Evolutionary conservation across 1,284 basidiomycete species (phyloP).

Genomic region (Agaricales sp.): DNA sequence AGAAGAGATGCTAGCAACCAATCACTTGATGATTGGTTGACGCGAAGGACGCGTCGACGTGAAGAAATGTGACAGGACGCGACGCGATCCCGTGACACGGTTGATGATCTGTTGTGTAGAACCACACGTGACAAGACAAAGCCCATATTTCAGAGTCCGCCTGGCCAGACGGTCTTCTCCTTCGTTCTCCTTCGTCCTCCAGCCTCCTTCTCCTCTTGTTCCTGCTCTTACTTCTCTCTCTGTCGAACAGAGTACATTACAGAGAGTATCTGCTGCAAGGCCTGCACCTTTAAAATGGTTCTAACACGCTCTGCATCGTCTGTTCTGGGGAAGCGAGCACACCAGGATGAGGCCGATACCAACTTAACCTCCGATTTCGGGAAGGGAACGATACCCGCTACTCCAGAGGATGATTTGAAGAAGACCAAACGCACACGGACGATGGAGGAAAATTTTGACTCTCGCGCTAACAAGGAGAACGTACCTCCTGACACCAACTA

Average conservation of each 20-base stretch:
- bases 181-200: background rate
- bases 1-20: no score
- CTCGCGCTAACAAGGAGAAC: constrained; percentile 65
- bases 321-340: constrained; percentile 50
- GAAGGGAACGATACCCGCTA: constrained; percentile 26
- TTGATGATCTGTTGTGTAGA: background rate
- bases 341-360: constrained; percentile 24
- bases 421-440: constrained; percentile 38
- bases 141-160: background rate
- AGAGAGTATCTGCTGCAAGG: background rate
- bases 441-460: constrained; percentile 28
- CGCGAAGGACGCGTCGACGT: no score
- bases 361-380: constrained; percentile 14
- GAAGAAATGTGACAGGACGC: no score
- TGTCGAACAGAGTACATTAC: background rate
- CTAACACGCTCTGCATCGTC: constrained; percentile 24
- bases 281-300: background rate
- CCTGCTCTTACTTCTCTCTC: background rate
- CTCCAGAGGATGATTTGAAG: constrained; percentile 52
- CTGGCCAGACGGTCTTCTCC: background rate
- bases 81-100: background rate
- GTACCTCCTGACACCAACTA: constrained; percentile 43
- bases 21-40: no score
- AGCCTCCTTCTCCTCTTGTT: background rate
- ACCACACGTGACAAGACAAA: background rate